Evolutionary conservation across 1,284 basidiomycete genomes (phyloP).

Genomic region (Anthracocystis walkeri): DNA sequence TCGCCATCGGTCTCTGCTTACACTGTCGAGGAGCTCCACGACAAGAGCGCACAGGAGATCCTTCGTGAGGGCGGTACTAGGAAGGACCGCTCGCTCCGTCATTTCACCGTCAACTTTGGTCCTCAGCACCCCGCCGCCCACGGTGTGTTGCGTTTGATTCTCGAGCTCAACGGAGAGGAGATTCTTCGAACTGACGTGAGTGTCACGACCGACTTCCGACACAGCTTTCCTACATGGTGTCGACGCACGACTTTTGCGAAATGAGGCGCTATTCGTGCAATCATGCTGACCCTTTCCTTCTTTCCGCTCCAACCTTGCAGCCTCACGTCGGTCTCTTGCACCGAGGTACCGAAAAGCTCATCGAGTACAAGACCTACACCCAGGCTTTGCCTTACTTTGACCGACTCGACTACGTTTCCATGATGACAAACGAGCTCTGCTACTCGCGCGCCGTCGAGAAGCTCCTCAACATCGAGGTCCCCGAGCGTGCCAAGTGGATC

Average conservation of each 20-base stretch:
- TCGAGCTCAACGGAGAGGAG: constrained; percentile 94
- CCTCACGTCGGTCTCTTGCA: constrained; percentile 96
- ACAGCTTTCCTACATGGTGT: no score
- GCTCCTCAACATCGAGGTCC: constrained; percentile 96
- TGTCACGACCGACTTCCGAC: constrained; percentile 3
- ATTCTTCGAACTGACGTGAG: constrained; percentile 66
- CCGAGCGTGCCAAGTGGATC: constrained; percentile 99
- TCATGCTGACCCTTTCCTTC: constrained; percentile 62
- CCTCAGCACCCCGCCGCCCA: constrained; percentile 98
- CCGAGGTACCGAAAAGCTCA: constrained; percentile 97
- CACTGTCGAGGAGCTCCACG: constrained; percentile 74
- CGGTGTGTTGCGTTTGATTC: constrained; percentile 95
- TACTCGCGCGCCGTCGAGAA: constrained; percentile 98
- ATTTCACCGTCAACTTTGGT: constrained; percentile 70
- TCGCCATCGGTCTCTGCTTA: constrained; percentile 54
- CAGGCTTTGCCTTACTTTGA: constrained; percentile 99
- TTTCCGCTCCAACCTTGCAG: constrained; percentile 27
- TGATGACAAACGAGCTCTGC: constrained; percentile 79
- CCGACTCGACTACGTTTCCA: constrained; percentile 97
- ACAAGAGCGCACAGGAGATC: constrained; percentile 80
- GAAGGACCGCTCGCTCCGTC: constrained; percentile 81
- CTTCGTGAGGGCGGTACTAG: constrained; percentile 79
- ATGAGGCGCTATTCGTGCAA: no score
- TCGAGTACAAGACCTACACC: constrained; percentile 98
- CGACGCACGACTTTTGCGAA: no score